These are phyloP conservation scores for Metschnikowia colocasiae DNA, from an alignment of 805 yeast genomes.

Conservation along the genomic window DNA sequence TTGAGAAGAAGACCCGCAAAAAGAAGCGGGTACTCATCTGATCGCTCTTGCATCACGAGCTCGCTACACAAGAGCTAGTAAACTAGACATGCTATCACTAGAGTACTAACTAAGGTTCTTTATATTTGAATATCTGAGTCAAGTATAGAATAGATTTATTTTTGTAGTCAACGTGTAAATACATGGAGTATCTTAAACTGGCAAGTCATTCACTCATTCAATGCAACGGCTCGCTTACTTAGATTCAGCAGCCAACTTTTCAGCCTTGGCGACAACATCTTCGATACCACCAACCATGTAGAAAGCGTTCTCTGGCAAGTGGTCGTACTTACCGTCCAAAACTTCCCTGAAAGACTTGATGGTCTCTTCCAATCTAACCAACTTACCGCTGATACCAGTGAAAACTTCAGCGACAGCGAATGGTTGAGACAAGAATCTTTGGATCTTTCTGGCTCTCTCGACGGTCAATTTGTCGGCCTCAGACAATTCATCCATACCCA, in stretches of 20 bases:
- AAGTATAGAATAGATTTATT: conserved; percentile 16
- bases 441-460: conserved; percentile 99
- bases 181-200: conserved; percentile 18
- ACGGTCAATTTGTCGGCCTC: conserved; percentile 98
- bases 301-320: conserved; percentile 99
- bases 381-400: conserved; percentile 98
- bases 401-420: conserved; percentile 99
- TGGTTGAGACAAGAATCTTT: conserved; percentile 99
- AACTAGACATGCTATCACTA: too few species aligned
- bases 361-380: conserved; percentile 96
- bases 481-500: conserved; percentile 99
- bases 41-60: not conserved
- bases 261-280: conserved; percentile 98
- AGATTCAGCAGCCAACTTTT: conserved; percentile 94
- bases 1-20: conserved; percentile 45
- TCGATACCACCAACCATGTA: conserved; percentile 99
- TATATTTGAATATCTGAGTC: not conserved
- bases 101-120: not conserved
- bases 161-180: conserved; percentile 18
- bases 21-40: conserved; percentile 31
- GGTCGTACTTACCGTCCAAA: conserved; percentile 97
- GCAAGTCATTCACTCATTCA: conserved; percentile 22
- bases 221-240: conserved; percentile 43
- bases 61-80: too few species aligned
- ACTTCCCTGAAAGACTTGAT: conserved; percentile 93